These are phyloP conservation scores for Coniochaeta hoffmannii DNA, from an alignment of 2,329 filamentous ascomycete genomes.

Conservation along the genomic window DNA sequence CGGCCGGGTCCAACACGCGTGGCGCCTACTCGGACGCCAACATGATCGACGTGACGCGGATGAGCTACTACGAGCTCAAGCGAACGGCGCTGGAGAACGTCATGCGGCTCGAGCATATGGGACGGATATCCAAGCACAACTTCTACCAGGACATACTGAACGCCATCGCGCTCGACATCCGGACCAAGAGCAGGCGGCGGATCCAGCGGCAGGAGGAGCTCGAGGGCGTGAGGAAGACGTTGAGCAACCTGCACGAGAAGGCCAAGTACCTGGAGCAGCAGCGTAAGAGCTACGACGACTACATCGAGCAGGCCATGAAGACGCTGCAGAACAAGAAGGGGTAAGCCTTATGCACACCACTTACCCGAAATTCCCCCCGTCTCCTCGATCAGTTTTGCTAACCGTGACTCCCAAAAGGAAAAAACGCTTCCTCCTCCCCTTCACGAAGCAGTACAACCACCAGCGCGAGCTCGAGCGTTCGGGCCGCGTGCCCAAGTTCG, in stretches of 20 bases:
- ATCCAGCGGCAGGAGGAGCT: conserved; percentile 88
- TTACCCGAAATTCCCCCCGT: too few relatives aligned
- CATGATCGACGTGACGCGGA: conserved; percentile 80
- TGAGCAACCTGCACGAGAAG: conserved; percentile 73
- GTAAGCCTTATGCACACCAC: too few relatives aligned
- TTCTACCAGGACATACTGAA: conserved; percentile 98
- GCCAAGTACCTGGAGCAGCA: conserved; percentile 90
- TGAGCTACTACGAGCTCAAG: conserved; percentile 90
- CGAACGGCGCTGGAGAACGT: conserved; percentile 91
- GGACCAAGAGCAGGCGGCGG: conserved; percentile 88
- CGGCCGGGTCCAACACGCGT: conserved; percentile 57
- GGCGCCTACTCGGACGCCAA: conserved; percentile 88
- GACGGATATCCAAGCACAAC: conserved; percentile 83
- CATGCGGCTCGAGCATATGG: conserved; percentile 76
- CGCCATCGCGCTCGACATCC: conserved; percentile 91
- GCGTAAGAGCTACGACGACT: conserved; percentile 96
- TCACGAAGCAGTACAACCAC: conserved; percentile 98
- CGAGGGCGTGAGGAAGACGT: conserved; percentile 71
- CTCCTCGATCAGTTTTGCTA: conserved; percentile 11
- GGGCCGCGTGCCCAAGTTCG: conserved; percentile 93
- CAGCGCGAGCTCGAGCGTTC: conserved; percentile 89
- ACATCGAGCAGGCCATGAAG: conserved; percentile 97
- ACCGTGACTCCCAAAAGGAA: conserved; percentile 44
- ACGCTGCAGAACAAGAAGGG: conserved; percentile 96
- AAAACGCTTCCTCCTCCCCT: conserved; percentile 89